These are phyloP conservation scores for Pleurotus djamor DNA, from an alignment of 768 basidiomycete species.

Conservation along the genomic window DNA sequence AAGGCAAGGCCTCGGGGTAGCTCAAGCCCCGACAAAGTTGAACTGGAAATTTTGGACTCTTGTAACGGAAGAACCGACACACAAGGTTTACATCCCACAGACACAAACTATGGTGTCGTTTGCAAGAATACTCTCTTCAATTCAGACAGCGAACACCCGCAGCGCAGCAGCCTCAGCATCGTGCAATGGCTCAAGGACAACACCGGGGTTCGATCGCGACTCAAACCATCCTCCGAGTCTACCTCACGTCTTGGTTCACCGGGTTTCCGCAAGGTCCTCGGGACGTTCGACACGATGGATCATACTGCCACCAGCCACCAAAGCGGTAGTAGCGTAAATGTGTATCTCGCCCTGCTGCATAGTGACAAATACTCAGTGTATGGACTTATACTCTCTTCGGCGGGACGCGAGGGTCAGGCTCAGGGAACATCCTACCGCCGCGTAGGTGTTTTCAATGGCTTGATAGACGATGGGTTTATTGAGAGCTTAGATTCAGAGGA, in stretches of 20 bases:
- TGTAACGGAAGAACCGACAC: not conserved
- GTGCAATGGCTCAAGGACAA: not conserved
- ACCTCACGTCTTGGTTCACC: not conserved
- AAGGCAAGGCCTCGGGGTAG: not conserved
- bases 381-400: not conserved
- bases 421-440: not conserved
- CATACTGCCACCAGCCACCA: not conserved
- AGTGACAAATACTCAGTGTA: not conserved
- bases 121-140: not conserved
- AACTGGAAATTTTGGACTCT: not conserved
- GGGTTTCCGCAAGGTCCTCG: not conserved
- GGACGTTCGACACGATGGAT: not conserved
- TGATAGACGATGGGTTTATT: not conserved
- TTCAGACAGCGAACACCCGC: not conserved
- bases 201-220: not conserved
- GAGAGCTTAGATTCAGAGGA: not conserved
- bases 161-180: not conserved
- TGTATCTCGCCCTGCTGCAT: not conserved
- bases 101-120: not conserved
- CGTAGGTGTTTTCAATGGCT: not conserved
- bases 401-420: not conserved
- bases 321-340: not conserved
- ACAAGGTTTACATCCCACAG: not conserved
- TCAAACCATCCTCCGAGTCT: not conserved
- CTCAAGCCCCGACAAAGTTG: not conserved